Base-by-base conservation (phyloP, 257 asterid species). In the Salvia rosmarinus region DNA sequence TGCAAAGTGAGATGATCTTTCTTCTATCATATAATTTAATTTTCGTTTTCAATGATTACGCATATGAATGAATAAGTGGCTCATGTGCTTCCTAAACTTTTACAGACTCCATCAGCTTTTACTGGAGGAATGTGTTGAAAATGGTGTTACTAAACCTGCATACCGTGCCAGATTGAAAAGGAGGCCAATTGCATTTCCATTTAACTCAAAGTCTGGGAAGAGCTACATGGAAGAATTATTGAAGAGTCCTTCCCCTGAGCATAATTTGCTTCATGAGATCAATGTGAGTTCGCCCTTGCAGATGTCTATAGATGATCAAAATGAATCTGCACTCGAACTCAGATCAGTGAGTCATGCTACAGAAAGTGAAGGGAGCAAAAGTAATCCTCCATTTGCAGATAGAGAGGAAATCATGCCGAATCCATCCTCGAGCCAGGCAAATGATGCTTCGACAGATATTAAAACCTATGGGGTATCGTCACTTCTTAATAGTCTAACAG, bases 91-190 rank as follows among this genome's bases (percentile, higher is more conserved):
- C 54, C 72, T 67, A 28, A 40, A 56, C 30, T 74, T 67, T 75
- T 67, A 71, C 90, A 94, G 99, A 78, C 97, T 91, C 73, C 97
- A 89, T 77, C 95, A 89, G 76, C 81, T 93, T 80, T 91, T 93
- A 51, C 66, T 86, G 83, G 91, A 89, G 85, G 98, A 93, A 80
- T 86, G 78, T 62, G 83, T 71, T 79, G 92, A 83, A 79, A 89
- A 77, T 79, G 86, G 86, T 58, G 83, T 68, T 68, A 78, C 66
- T 60, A 85, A 77, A 68, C 86, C 90, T 75, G 73, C 85, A 52
- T 80, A 83, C 54, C 90, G 85, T 55, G 90, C 82, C 68, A 91
- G 83, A 82, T 78, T 94, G 77, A 94, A 87, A 72, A 91, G 93
- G 86, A 86, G 89, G 85, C 84, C 86, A 70, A 88, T 83, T 82